Conservation (phyloP, 1,139 yeast species). For the Geotrichum bryndzae region DNA sequence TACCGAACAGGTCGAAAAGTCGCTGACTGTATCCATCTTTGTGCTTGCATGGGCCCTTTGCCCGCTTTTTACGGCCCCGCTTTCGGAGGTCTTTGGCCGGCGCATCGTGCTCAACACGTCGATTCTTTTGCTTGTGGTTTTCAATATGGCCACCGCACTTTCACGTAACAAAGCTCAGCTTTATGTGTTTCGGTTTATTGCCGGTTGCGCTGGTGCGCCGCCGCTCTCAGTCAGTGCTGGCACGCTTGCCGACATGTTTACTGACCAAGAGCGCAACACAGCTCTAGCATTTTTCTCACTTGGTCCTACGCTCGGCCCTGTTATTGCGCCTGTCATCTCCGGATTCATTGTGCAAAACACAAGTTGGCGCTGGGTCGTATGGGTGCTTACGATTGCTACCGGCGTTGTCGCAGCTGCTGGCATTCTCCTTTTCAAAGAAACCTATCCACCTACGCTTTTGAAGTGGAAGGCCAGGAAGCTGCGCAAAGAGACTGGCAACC, state of each 20-base stretch:
- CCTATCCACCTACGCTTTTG: constrained; percentile 54
- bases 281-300: constrained; percentile 57
- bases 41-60: constrained; percentile 59
- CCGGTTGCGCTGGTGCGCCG: constrained; percentile 62
- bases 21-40: constrained; percentile 53
- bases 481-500: constrained; percentile 49
- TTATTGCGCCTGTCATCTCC: constrained; percentile 53
- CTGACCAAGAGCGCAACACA: constrained; percentile 45
- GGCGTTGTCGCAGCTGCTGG: constrained; percentile 46
- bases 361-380: constrained; percentile 58
- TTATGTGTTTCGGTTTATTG: constrained; percentile 52
- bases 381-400: constrained; percentile 51
- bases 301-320: constrained; percentile 61
- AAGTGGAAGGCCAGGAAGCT: constrained; percentile 43
- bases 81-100: constrained; percentile 57
- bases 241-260: constrained; percentile 56
- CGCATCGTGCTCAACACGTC: constrained; percentile 46
- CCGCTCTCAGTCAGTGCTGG: constrained; percentile 71
- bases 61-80: constrained; percentile 55
- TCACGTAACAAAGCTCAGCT: constrained; percentile 49
- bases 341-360: constrained; percentile 48
- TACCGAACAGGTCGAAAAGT: constrained; percentile 37
- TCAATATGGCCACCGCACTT: constrained; percentile 55
- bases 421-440: constrained; percentile 43
- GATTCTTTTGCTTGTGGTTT: constrained; percentile 46